Percentiles rank a stretch among this genome's conserved stretches.
Conservation (phyloP, 2,329 filamentous ascomycete species). For the Penicillium crustosum region DNA sequence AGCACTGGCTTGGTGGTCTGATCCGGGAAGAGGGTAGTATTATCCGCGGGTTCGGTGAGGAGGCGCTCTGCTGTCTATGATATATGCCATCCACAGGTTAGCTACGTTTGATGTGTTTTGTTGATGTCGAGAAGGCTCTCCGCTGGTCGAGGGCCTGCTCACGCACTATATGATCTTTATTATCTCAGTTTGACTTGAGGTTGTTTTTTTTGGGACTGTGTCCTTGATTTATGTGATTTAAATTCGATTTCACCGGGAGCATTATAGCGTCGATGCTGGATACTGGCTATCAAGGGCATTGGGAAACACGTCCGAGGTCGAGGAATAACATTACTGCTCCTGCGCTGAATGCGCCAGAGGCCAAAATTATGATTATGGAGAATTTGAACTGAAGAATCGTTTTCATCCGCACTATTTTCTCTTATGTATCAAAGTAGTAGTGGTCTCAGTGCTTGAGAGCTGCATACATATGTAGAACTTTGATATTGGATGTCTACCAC, state of each 20-base stretch:
- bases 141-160: slow-evolving; percentile 2
- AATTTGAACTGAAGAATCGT: not conserved
- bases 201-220: not conserved
- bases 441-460: not conserved
- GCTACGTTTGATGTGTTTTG: not conserved
- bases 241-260: not conserved
- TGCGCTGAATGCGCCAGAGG: not conserved
- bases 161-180: not conserved
- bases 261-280: not conserved
- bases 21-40: slow-evolving; percentile 73
- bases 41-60: slow-evolving; percentile 69
- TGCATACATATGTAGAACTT: not conserved
- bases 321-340: not conserved
- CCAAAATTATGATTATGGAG: not conserved
- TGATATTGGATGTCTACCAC: slow-evolving; percentile 2
- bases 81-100: not conserved
- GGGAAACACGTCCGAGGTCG: not conserved
- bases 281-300: not conserved
- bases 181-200: not conserved
- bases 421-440: not conserved
- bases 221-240: slow-evolving; percentile 1
- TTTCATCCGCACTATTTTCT: not conserved
- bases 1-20: slow-evolving; percentile 76
- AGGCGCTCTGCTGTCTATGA: slow-evolving; percentile 72
- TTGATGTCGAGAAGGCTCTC: not conserved